Conservation (phyloP, 2,329 filamentous ascomycete species). For the Alternaria dauci region DNA sequence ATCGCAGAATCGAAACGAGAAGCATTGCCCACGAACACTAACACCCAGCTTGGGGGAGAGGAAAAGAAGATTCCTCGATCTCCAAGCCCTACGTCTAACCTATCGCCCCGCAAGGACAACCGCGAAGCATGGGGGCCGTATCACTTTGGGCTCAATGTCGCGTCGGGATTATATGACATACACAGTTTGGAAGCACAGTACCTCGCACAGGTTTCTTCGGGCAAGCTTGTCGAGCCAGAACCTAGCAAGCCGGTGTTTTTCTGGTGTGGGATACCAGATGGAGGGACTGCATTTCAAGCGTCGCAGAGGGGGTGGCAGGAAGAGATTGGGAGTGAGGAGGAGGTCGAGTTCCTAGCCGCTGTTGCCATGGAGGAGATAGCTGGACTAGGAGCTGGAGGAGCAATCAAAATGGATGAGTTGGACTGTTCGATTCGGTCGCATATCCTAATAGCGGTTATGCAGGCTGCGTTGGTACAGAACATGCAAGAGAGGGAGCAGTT, state of each 20-base stretch:
- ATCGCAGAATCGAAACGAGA: too few species aligned
- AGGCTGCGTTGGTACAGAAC: too few species aligned
- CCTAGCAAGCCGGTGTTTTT: constrained; percentile 2
- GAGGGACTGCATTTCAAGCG: constrained; percentile 4
- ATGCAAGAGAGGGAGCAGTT: too few species aligned
- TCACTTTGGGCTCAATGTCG: constrained; percentile 14
- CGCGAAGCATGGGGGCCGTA: constrained; percentile 11
- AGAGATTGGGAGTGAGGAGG: constrained; percentile 10
- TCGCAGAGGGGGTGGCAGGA: constrained; percentile 7
- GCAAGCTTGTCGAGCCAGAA: constrained; percentile 1
- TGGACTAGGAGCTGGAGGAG: constrained; percentile 1
- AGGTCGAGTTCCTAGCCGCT: constrained; percentile 11
- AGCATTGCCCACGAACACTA: too few species aligned
- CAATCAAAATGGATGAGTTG: constrained; percentile 4
- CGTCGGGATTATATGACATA: constrained; percentile 13
- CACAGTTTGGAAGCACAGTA: constrained; percentile 12
- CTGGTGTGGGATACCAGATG: constrained; percentile 3
- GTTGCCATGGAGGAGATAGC: constrained; percentile 7
- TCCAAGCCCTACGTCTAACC: neutral
- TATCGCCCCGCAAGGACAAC: constrained; percentile 1
- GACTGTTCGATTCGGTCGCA: constrained; percentile 9
- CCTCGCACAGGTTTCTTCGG: constrained; percentile 1
- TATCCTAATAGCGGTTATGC: neutral
- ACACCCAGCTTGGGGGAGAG: too few species aligned
- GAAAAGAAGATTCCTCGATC: too few species aligned